A percentile compares a stretch with the other conserved stretches of the same genome.
These are phyloP conservation scores for Fusarium humuli DNA, from an alignment of 2,329 filamentous ascomycete genomes.

Conservation along the genomic window DNA sequence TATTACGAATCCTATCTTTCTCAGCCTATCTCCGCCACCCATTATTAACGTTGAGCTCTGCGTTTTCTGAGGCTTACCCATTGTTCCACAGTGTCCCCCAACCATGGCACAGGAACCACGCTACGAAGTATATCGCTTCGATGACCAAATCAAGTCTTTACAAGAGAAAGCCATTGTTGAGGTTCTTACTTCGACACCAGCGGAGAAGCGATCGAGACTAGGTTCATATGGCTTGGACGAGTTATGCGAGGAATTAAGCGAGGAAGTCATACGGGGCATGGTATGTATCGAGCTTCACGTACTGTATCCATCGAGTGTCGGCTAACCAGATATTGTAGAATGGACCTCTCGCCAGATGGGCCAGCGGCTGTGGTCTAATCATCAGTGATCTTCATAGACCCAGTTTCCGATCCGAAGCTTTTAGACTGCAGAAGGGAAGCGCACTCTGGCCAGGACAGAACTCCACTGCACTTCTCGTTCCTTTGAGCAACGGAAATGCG, in stretches of 20 bases:
- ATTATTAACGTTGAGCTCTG: background rate
- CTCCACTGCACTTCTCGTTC: conserved; percentile 27
- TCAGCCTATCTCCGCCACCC: background rate
- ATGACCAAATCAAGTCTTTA: conserved; percentile 17
- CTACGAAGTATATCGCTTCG: conserved; percentile 21
- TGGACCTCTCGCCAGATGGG: conserved; percentile 9
- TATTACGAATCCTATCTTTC: background rate
- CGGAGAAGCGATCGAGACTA: conserved; percentile 18
- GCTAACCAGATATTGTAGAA: conserved; percentile 11
- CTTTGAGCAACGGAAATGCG: conserved; percentile 19
- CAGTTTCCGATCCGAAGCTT: conserved; percentile 29
- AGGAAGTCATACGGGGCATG: conserved; percentile 27
- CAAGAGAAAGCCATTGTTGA: conserved; percentile 30
- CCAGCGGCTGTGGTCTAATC: conserved; percentile 9
- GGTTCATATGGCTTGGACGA: conserved; percentile 24
- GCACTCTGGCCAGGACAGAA: conserved; percentile 24
- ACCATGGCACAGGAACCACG: conserved; percentile 23
- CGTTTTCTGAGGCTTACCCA: background rate
- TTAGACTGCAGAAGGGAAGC: conserved; percentile 31
- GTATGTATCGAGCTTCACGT: conserved; percentile 4
- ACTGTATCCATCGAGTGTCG: background rate
- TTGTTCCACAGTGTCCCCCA: background rate
- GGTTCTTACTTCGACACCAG: conserved; percentile 26
- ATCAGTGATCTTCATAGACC: conserved; percentile 31
- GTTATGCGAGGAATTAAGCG: conserved; percentile 24